A percentile compares a stretch with the other conserved stretches of the same genome.
These are phyloP conservation scores for Cynanchum wilfordii DNA, from an alignment of 257 asterid species.

Conservation along the genomic window DNA sequence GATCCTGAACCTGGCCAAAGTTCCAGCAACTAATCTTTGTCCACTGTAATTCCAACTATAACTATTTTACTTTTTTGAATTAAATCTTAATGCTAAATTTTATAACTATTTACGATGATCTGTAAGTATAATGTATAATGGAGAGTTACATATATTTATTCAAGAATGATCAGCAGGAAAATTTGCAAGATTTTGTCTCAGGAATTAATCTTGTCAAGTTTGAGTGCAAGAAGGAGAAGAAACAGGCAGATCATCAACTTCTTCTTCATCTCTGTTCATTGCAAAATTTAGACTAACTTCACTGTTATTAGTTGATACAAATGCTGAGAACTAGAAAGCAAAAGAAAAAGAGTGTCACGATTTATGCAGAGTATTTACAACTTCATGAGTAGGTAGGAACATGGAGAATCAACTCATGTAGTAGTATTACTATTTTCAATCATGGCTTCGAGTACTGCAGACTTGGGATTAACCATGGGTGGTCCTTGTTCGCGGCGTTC, in stretches of 20 bases:
- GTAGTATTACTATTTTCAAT: slow-evolving; percentile 20
- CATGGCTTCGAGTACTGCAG: slow-evolving; percentile 57
- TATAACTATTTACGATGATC: no score
- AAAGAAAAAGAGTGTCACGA: neutral
- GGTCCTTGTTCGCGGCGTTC: slow-evolving; percentile 83
- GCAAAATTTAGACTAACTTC: neutral
- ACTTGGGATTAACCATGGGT: slow-evolving; percentile 75
- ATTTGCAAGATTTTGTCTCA: neutral
- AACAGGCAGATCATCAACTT: neutral
- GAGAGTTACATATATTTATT: no score
- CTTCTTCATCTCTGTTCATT: neutral
- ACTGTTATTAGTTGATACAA: neutral
- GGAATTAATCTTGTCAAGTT: neutral
- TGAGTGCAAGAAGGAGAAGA: neutral
- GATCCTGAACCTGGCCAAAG: slow-evolving; percentile 23
- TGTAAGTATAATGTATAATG: no score
- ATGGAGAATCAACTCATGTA: slow-evolving; percentile 14
- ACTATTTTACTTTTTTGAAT: slow-evolving; percentile 43
- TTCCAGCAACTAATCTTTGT: slow-evolving; percentile 69
- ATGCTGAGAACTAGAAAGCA: neutral
- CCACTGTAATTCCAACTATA: slow-evolving; percentile 80
- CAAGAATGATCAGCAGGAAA: neutral
- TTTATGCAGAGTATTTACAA: neutral
- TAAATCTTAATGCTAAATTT: slow-evolving; percentile 22
- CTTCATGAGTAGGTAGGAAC: neutral